These are phyloP conservation scores for Nitzschia inconspicua DNA, from an alignment of 108 stramenopile species.

Conservation along the genomic window DNA sequence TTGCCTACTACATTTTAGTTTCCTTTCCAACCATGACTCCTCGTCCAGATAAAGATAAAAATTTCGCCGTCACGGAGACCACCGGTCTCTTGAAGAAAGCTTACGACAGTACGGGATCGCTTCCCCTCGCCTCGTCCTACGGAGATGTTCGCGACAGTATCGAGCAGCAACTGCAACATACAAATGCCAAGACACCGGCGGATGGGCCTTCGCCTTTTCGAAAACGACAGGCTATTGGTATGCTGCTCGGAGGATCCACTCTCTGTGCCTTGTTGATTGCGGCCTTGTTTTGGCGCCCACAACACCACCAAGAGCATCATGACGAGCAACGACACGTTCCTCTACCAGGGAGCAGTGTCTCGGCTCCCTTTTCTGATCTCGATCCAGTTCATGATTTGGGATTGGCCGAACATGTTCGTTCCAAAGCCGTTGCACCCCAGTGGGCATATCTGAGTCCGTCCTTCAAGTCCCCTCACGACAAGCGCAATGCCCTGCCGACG, in stretches of 20 bases:
- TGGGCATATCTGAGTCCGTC: conserved; percentile 1
- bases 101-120: not conserved
- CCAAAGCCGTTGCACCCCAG: conserved; percentile 20
- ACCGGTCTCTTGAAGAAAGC: not conserved
- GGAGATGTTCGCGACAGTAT: conserved; percentile 2
- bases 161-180: conserved; percentile 3
- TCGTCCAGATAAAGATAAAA: too few relatives aligned
- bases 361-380: conserved; percentile 23
- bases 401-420: conserved; percentile 15
- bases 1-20: too few relatives aligned
- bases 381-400: conserved; percentile 38
- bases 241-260: not conserved
- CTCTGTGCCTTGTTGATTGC: conserved; percentile 1
- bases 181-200: not conserved
- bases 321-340: too few relatives aligned
- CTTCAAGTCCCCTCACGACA: not conserved
- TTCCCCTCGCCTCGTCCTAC: conserved; percentile 13
- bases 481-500: conserved; percentile 51
- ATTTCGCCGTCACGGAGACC: not conserved
- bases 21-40: too few relatives aligned
- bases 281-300: too few relatives aligned
- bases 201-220: too few relatives aligned
- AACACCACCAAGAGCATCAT: too few relatives aligned
- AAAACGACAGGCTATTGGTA: not conserved
- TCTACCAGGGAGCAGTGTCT: not conserved